Evolutionary conservation across 208 protist species (phyloP), one percentile per base, ranked within the genome.

Genomic region (Leishmania major): DNA sequence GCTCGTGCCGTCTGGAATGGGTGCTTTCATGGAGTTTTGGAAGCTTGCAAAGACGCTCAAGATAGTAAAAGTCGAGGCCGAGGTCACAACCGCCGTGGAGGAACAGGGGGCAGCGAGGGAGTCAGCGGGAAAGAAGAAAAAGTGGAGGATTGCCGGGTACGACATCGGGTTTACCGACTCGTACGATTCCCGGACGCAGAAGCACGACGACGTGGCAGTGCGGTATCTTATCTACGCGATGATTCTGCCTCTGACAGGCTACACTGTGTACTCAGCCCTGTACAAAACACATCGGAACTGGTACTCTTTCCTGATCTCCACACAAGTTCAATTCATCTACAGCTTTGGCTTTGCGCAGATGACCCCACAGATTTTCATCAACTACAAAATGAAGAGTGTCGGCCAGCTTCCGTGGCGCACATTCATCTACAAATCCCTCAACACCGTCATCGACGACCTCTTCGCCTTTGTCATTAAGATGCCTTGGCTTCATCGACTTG

Each of bases 401-500:
- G 97, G 98, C 0, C 98, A 99, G 85, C 87, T 99, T 75, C 99
- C 99, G 49, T 99, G 98, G 98, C 92, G 96, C 72, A 98, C 97
- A 3, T 99, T 99, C 87, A 92, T 99, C 45, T 99, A 99, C 87
- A 99, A 99, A 87, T 93, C 94, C 10, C 90, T 99, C 53, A 99
- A 99, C 85, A 99, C 99, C 1, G 98, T 99, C 80, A 99, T 99
- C 81, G 99, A 99, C 90, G 99, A 99, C 88, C 87, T 99, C 17
- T 99, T 99, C 86, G 98, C 99, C 3, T 99, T 99, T 88, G 96
- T 99, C 77, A 99, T 99, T 66, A 98, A 96, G 84, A 99, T 99
- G 99, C 99, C 99, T 47, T 97, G 91, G 77, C 77, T 99, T 47
- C 98, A 99, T 83, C 93, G 99, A 28, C 77, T 99, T 8, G 96